Conservation (phyloP, 805 yeast species). For the Saitoella complicata region DNA sequence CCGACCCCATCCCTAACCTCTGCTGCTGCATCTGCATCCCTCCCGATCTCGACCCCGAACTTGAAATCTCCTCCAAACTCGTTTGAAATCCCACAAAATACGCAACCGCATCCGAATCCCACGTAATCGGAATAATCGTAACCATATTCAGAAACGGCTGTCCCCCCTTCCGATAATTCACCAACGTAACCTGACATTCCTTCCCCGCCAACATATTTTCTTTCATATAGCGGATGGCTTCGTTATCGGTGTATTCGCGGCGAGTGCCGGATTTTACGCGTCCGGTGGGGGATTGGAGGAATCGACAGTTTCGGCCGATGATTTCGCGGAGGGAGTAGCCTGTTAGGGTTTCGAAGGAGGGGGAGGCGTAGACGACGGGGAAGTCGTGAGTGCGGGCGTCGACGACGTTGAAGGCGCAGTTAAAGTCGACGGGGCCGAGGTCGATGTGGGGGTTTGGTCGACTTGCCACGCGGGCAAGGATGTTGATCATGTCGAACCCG, state of each 20-base stretch:
- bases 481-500: too few relatives aligned
- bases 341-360: slow-evolving; percentile 4
- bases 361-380: slow-evolving; percentile 6
- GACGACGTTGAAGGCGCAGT: slow-evolving; percentile 7
- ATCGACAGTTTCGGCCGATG: slow-evolving; percentile 8
- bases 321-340: slow-evolving; percentile 6
- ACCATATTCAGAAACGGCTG: slow-evolving; percentile 7
- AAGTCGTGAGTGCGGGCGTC: slow-evolving; percentile 6
- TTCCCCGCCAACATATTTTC: slow-evolving; percentile 3
- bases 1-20: too few relatives aligned
- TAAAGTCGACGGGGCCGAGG: slow-evolving; percentile 8
- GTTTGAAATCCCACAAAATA: slow-evolving; percentile 7
- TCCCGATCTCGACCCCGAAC: not conserved
- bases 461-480: slow-evolving; percentile 1
- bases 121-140: slow-evolving; percentile 6
- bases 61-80: slow-evolving; percentile 5
- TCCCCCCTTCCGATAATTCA: slow-evolving; percentile 6
- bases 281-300: slow-evolving; percentile 7
- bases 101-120: slow-evolving; percentile 5
- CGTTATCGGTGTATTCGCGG: slow-evolving; percentile 5
- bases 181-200: slow-evolving; percentile 5
- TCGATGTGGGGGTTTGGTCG: slow-evolving; percentile 5
- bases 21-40: too few relatives aligned
- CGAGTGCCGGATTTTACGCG: slow-evolving; percentile 3
- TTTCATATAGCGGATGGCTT: slow-evolving; percentile 3